Evolutionary conservation across 2,329 filamentous ascomycete genomes (phyloP).

Genomic region (Xylaria polymorpha): DNA sequence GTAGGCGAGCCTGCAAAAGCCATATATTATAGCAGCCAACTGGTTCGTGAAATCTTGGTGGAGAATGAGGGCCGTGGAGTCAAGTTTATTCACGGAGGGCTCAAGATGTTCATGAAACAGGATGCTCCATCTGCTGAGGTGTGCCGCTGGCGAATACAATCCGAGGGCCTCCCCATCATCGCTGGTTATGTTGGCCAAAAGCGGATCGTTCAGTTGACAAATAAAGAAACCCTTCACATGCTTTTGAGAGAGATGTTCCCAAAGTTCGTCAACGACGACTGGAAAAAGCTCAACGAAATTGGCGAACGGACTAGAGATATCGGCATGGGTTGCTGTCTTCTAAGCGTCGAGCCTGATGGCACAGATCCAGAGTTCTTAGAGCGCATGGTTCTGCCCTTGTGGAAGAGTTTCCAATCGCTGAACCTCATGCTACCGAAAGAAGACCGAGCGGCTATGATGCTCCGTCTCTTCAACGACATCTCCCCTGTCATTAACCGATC

Average conservation of each 20-base stretch:
- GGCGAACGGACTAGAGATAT: constrained; percentile 83
- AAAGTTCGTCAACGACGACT: constrained; percentile 79
- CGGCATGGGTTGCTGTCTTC: constrained; percentile 90
- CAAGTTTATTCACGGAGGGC: constrained; percentile 95
- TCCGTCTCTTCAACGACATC: constrained; percentile 90
- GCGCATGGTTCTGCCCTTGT: constrained; percentile 88
- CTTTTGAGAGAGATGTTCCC: constrained; percentile 98
- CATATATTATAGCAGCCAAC: constrained; percentile 92
- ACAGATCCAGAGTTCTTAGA: constrained; percentile 72
- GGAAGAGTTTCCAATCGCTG: constrained; percentile 90
- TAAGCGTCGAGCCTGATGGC: constrained; percentile 82
- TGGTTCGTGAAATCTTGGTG: constrained; percentile 85
- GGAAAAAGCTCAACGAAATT: constrained; percentile 85
- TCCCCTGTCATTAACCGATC: constrained; percentile 81
- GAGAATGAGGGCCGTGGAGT: constrained; percentile 91
- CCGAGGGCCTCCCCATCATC: constrained; percentile 89
- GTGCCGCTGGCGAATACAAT: constrained; percentile 95
- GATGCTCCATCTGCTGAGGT: constrained; percentile 87
- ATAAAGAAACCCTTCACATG: constrained; percentile 81
- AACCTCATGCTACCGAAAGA: constrained; percentile 99
- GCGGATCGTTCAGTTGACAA: constrained; percentile 78
- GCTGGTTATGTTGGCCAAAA: constrained; percentile 88
- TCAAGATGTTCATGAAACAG: constrained; percentile 99
- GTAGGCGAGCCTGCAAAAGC: constrained; percentile 89
- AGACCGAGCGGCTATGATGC: constrained; percentile 89